phyloP scores from a whole-genome alignment of 192 early-diverging fungal species.

The Podila clonocystis region DNA sequence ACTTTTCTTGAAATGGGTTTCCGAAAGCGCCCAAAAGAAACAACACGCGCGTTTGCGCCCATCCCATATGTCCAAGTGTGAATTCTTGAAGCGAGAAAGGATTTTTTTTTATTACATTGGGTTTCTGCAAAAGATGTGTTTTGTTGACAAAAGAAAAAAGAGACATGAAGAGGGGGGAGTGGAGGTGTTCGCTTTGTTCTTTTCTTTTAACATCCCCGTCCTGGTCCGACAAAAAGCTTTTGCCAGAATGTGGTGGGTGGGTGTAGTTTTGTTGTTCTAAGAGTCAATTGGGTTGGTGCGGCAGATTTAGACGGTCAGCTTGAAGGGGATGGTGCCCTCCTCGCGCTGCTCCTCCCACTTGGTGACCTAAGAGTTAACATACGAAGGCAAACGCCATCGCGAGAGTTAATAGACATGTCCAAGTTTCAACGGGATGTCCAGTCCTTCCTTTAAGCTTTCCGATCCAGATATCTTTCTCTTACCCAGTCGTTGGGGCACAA shows the following conservation, averaged over 20 bases:
- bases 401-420: constrained; percentile 7
- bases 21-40: neutral
- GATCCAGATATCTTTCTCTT: constrained; percentile 18
- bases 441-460: too few species aligned
- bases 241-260: too few species aligned
- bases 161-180: neutral
- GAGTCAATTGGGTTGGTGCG: neutral
- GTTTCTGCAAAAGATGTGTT: neutral
- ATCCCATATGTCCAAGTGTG: neutral
- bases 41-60: too few species aligned
- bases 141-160: constrained; percentile 1
- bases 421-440: neutral
- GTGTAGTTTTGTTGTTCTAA: too few species aligned
- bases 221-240: neutral
- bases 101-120: neutral
- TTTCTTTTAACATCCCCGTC: neutral
- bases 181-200: neutral
- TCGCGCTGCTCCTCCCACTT: constrained; percentile 13
- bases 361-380: neutral
- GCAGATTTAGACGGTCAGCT: constrained; percentile 1
- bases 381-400: neutral
- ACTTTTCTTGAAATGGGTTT: neutral
- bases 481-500: constrained; percentile 97
- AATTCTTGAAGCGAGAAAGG: neutral
- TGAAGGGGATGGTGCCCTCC: constrained; percentile 8